Evolutionary conservation across 2,329 filamentous ascomycete species (phyloP), one percentile per base, ranked within the genome.

Genomic region (Clarireedia monteithiana): DNA sequence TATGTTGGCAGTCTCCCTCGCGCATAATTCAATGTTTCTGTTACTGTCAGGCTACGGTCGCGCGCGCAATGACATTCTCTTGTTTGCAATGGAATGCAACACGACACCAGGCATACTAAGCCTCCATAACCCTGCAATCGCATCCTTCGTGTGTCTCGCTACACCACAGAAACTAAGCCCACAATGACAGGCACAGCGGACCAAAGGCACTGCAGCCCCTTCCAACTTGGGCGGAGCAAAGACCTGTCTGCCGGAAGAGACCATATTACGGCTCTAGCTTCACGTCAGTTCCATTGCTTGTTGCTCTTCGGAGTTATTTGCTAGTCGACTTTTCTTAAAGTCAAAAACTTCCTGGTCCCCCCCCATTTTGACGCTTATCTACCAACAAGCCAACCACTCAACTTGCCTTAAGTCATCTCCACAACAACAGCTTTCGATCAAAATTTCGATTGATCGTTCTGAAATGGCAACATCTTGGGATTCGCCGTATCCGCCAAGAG

Each of bases 401-500:
- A 24, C 40, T 23, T 12, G 24, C 17, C 6, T 15, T n/a, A 45
- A 50, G 5, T 45, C 5, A n/a, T 9, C 14, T 17, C n/a, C 26
- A 7, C n/a, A 26, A 36, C 14, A 10, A 23, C 24, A 14, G 17
- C 5, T 27, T 17, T 46, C 10, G 53, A 45, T 45, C 24, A 45
- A 7, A 50, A 20, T 50, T 50, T 45, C 4, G 34, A 55, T 45
- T n/a, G 27, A 27, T 12, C 20, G 40, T 27, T 27, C 12, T 26
- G 42, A 44, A 38, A 55, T 55, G 53, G 14, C 53, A 20, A 27
- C 38, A 17, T 50, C 53, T 26, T 45, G 23, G 27, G 34, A 38
- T 20, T 30, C 58, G 48, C 40, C 51, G 54, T 47, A 58, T 40
- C 58, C 59, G 38, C 53, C 55, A 23, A 48, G 56, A 45, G 38